Base-by-base conservation (phyloP, 495 filamentous ascomycete species). In the Hypomontagnella submonticulosa region DNA sequence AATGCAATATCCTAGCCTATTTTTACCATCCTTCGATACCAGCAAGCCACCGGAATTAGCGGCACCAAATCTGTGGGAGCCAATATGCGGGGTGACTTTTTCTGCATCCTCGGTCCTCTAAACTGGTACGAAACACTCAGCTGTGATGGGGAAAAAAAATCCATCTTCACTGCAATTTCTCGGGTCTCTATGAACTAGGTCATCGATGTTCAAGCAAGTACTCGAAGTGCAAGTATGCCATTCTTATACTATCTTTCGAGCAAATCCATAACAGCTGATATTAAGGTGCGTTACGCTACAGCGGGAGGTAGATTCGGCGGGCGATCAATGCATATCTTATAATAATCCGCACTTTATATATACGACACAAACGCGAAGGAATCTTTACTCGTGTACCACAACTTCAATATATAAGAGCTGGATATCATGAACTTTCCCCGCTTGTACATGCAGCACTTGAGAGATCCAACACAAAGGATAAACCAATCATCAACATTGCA, bases 251-350 rank as follows among this genome's bases (percentile, higher is more conserved):
- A 27, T 27, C 23, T 27, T 27, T 27, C 23, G 23, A 27, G 23
- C 2, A 27, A 27, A 13, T 15, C 34, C 16, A 52, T 12, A 16
- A 13, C 9, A 3, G 36, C 27, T 19, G 46, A 61, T 34, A 40
- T 62, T 37, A 33, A 27, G 59, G 65, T 68, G 55, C 48, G 58
- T 67, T 58, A 34, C 65, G 41, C 43, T 56, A 59, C 65, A 68
- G 59, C 65, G 59, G 65, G 41, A 59, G 50, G 46, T 43, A 53
- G 58, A 59, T 55, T 59, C 36, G 40, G 48, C 57, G 41, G 58
- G 49, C 54, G 59, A 68, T 63, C 65, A 38, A 43, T 66, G 62
- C 62, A 66, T 60, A 44, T 32, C n/a, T 23, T 11, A 44, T 40
- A 44, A n/a, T 32, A 42, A 19, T 30, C 34, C 32, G 38, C 49